Conservation (phyloP, 2,329 filamentous ascomycete genomes). For the Penicillium psychrosexuale region DNA sequence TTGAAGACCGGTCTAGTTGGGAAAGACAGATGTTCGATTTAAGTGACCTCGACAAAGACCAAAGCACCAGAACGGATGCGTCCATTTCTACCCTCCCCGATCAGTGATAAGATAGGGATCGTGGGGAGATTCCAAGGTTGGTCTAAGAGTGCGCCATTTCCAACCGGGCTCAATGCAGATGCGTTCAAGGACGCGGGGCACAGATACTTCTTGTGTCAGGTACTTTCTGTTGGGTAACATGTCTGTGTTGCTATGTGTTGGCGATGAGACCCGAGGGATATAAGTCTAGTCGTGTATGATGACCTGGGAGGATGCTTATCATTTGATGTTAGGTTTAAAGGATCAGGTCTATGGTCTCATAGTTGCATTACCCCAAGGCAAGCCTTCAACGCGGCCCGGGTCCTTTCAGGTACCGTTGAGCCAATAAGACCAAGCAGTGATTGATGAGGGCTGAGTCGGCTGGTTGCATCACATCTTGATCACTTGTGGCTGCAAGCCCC, state of each 20-base stretch:
- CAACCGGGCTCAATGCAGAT: conserved; percentile 1
- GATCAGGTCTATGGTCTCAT: background rate
- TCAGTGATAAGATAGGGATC: conserved; percentile 1
- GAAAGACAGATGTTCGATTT: conserved; percentile 1
- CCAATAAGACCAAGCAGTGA: conserved; percentile 2
- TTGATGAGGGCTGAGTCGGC: background rate
- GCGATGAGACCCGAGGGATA: background rate
- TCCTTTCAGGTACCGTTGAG: conserved; percentile 2
- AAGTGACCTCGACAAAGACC: background rate
- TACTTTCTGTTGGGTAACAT: conserved; percentile 7
- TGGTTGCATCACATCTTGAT: conserved; percentile 1
- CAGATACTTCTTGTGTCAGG: background rate
- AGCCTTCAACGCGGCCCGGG: background rate
- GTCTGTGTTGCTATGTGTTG: background rate
- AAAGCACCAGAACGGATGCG: background rate
- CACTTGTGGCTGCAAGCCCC: background rate
- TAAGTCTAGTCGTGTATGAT: background rate
- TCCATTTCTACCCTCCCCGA: background rate
- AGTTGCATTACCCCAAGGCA: conserved; percentile 4
- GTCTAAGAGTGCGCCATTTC: background rate
- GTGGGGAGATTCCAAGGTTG: background rate
- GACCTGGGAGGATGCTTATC: background rate
- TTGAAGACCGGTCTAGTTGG: conserved; percentile 1
- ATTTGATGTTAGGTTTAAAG: background rate
- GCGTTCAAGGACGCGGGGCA: background rate